These are phyloP conservation scores for Iodosphaeria phyllophila DNA, from an alignment of 2,329 filamentous ascomycete species.

Conservation along the genomic window DNA sequence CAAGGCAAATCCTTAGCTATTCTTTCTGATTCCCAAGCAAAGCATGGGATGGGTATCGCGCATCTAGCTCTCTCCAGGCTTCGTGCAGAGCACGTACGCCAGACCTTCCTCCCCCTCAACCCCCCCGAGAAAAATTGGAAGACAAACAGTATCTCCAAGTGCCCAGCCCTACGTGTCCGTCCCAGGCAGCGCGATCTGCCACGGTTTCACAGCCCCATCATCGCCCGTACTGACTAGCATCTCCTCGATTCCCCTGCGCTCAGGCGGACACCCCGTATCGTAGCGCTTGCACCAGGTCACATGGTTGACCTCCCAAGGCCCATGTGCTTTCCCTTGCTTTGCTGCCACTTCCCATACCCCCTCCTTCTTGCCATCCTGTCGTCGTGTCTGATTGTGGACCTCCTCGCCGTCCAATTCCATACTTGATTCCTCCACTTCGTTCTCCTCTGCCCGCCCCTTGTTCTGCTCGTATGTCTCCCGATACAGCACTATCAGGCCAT, in stretches of 20 bases:
- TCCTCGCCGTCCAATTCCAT: conserved; percentile 11
- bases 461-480: conserved; percentile 20
- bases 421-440: conserved; percentile 3
- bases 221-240: conserved; percentile 84
- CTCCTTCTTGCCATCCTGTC: conserved; percentile 5
- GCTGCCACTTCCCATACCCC: conserved; percentile 56
- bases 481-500: conserved; percentile 68
- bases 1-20: no score
- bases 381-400: conserved; percentile 11
- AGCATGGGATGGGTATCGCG: no score
- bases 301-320: conserved; percentile 89
- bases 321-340: conserved; percentile 58
- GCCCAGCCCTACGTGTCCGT: no score
- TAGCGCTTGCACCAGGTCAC: conserved; percentile 69
- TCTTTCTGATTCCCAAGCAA: no score
- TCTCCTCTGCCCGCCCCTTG: conserved; percentile 3
- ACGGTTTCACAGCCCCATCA: conserved; percentile 73
- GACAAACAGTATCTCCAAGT: no score
- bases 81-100: no score
- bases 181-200: conserved; percentile 40
- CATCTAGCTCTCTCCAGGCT: no score
- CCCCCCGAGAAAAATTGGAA: no score
- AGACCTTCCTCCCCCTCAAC: no score
- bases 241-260: conserved; percentile 46
- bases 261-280: conserved; percentile 35